Percentiles rank a stretch among this genome's conserved stretches.
phyloP scores from a whole-genome alignment of 169 alveolate genomes.

The Amoebophrya sp. region DNA sequence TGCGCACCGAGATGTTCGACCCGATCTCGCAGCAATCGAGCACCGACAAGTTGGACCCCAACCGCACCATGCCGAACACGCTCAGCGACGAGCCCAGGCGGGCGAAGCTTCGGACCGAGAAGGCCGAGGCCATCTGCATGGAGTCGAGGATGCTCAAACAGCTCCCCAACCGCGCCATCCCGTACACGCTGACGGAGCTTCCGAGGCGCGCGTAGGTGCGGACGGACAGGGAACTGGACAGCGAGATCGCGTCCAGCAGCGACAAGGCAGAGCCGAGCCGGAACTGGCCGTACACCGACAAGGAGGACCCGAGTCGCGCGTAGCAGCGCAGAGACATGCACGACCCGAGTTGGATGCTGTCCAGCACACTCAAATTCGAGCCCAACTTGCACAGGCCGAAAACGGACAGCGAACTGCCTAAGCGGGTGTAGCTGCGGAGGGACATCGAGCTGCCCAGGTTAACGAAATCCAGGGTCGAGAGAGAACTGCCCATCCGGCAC shows the following conservation, averaged over 20 bases:
- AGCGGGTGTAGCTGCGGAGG: not conserved
- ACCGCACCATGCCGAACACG: constrained; percentile 39
- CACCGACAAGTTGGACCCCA: constrained; percentile 37
- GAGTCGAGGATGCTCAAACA: not conserved
- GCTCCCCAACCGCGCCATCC: not conserved
- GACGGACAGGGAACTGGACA: not conserved
- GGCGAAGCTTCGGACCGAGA: constrained; percentile 42
- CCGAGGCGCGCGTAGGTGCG: not conserved
- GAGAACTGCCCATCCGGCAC: constrained; percentile 6
- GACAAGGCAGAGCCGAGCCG: not conserved
- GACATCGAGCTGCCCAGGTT: not conserved
- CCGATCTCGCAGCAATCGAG: constrained; percentile 22
- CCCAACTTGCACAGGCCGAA: constrained; percentile 34
- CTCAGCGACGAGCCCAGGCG: constrained; percentile 39
- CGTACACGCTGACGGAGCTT: not conserved
- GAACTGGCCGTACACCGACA: constrained; percentile 29
- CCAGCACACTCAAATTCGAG: not conserved
- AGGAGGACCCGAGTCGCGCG: not conserved
- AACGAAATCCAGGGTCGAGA: not conserved
- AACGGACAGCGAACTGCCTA: constrained; percentile 50
- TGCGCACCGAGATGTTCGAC: not conserved
- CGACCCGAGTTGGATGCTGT: constrained; percentile 36
- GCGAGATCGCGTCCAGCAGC: constrained; percentile 10
- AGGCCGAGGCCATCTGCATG: constrained; percentile 36
- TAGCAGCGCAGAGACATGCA: not conserved